Conservation (phyloP, 441 rosid genomes). For the Bocquillonia castaneifolia region DNA sequence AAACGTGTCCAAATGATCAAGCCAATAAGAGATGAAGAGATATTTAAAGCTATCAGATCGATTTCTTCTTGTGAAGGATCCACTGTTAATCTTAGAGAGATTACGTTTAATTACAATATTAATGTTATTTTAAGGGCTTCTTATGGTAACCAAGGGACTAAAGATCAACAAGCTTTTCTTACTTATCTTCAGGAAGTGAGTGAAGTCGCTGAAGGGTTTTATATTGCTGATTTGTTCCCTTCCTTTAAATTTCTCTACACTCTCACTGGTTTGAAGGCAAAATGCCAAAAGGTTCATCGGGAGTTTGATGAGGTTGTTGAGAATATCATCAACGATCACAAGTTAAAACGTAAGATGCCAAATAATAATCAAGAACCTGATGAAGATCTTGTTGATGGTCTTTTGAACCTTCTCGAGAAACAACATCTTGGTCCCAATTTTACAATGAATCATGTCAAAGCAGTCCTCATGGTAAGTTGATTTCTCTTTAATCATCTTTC, state of each 20-base stretch:
- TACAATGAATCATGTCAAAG: background rate
- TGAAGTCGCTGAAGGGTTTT: background rate
- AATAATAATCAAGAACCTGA: background rate
- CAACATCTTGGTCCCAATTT: background rate
- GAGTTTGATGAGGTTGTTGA: background rate
- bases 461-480: background rate
- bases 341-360: background rate
- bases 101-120: background rate
- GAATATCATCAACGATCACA: background rate
- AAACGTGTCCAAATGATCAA: background rate
- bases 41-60: background rate
- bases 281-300: background rate
- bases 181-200: background rate
- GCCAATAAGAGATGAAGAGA: background rate
- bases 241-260: background rate
- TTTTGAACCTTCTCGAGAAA: background rate
- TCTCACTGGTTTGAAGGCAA: background rate
- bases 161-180: conserved; percentile 6
- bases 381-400: conserved; percentile 7
- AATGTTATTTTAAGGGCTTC: conserved; percentile 1
- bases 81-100: background rate
- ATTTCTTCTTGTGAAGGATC: background rate
- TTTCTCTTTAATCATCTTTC: too few relatives aligned
- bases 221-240: background rate
- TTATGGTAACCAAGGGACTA: background rate